Percentiles rank a stretch among this genome's conserved stretches.
Evolutionary conservation across 352 stramenopile genomes (phyloP).

Genomic region (Pythium diclinum): DNA sequence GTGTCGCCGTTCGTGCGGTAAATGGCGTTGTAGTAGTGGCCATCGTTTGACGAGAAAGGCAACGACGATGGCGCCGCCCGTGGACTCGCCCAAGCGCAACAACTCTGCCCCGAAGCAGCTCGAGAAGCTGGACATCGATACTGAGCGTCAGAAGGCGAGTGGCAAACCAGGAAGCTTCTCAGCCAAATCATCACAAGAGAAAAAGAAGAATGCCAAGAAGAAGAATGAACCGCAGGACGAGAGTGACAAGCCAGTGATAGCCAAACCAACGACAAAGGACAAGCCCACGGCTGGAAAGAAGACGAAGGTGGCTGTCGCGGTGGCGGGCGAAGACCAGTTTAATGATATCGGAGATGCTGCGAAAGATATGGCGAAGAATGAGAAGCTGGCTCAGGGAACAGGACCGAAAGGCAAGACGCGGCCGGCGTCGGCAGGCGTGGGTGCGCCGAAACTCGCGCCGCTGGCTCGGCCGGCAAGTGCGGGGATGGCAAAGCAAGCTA

Average conservation of each 20-base stretch:
- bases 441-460: not conserved
- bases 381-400: not conserved
- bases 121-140: slow-evolving; percentile 20
- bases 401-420: slow-evolving; percentile 1
- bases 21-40: too few species aligned
- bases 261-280: not conserved
- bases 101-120: slow-evolving; percentile 20
- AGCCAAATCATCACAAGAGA: not conserved
- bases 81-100: slow-evolving; percentile 14
- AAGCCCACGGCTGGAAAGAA: not conserved
- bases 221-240: not conserved
- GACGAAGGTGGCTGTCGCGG: slow-evolving; percentile 15
- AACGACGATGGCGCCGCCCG: slow-evolving; percentile 10
- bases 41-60: not conserved
- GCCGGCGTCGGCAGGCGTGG: slow-evolving; percentile 17
- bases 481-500: not conserved
- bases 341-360: slow-evolving; percentile 19
- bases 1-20: too few species aligned
- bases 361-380: not conserved
- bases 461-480: slow-evolving; percentile 7
- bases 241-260: not conserved
- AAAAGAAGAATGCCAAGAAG: slow-evolving; percentile 7
- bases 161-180: not conserved
- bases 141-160: slow-evolving; percentile 24
- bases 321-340: slow-evolving; percentile 15